Conservation (phyloP, 2,329 filamentous ascomycete genomes). For the Ambrosiella cleistominuta region DNA sequence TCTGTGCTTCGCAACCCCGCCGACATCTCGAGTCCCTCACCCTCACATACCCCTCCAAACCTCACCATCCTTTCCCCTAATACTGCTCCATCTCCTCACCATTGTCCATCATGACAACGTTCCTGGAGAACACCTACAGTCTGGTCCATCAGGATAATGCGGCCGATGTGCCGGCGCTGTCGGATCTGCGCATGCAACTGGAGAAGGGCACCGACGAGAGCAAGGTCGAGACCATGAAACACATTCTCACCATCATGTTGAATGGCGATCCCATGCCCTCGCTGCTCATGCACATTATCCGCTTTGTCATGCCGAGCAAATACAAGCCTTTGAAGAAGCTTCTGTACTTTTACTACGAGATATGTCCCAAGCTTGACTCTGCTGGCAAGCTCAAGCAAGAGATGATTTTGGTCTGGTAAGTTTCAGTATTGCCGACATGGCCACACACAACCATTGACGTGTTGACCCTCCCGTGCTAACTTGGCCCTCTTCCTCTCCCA, state of each 20-base stretch:
- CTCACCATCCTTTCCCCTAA: neutral
- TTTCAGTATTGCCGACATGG: neutral
- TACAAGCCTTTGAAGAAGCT: slow-evolving; percentile 95
- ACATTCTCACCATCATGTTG: slow-evolving; percentile 90
- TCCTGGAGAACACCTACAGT: slow-evolving; percentile 89
- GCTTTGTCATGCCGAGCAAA: slow-evolving; percentile 98
- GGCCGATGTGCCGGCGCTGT: slow-evolving; percentile 74
- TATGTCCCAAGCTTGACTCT: slow-evolving; percentile 87
- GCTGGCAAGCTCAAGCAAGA: slow-evolving; percentile 95
- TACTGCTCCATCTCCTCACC: neutral
- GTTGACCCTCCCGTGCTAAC: slow-evolving; percentile 13
- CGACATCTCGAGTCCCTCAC: neutral
- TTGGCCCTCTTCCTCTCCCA: neutral
- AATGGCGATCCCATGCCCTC: slow-evolving; percentile 93
- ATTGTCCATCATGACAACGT: slow-evolving; percentile 56
- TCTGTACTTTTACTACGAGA: slow-evolving; percentile 98
- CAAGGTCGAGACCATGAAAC: slow-evolving; percentile 93
- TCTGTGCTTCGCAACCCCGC: neutral
- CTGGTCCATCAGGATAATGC: slow-evolving; percentile 96
- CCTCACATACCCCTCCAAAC: neutral
- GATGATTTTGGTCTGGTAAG: slow-evolving; percentile 94
- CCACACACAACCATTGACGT: slow-evolving; percentile 13
- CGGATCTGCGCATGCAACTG: slow-evolving; percentile 80
- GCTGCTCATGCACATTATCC: slow-evolving; percentile 97
- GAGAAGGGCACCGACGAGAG: slow-evolving; percentile 87